These are phyloP conservation scores for Peribolospora baueri DNA, from an alignment of 768 basidiomycete species.

Conservation along the genomic window DNA sequence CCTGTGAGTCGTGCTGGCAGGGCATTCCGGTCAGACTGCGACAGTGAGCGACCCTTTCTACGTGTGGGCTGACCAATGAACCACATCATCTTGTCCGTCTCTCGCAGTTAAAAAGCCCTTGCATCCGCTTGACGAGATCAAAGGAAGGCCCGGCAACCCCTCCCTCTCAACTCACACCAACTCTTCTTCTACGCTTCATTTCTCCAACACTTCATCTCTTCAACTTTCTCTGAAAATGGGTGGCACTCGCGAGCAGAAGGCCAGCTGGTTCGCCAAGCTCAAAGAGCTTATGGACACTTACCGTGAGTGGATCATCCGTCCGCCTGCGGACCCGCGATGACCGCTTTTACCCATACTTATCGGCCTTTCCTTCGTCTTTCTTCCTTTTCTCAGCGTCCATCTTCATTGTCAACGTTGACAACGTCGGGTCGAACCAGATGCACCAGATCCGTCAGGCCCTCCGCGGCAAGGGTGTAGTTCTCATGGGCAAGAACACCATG, in stretches of 20 bases:
- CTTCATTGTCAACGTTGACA: slow-evolving; percentile 98
- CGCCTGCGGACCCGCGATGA: neutral
- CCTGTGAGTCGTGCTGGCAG: too few species aligned
- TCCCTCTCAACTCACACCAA: too few species aligned
- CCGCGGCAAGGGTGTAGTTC: slow-evolving; percentile 81
- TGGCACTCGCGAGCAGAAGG: slow-evolving; percentile 34
- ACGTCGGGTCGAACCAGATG: slow-evolving; percentile 99
- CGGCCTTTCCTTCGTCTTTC: neutral
- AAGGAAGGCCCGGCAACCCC: too few species aligned
- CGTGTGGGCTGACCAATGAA: too few species aligned
- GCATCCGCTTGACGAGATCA: too few species aligned
- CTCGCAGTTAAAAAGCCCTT: too few species aligned
- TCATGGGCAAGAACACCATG: slow-evolving; percentile 99
- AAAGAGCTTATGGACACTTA: slow-evolving; percentile 75
- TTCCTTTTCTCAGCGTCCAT: slow-evolving; percentile 53
- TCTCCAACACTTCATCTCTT: too few species aligned
- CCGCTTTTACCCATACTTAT: neutral
- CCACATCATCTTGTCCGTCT: too few species aligned
- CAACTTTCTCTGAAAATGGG: too few species aligned
- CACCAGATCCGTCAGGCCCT: slow-evolving; percentile 86
- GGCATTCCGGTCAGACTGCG: too few species aligned
- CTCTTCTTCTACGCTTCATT: too few species aligned
- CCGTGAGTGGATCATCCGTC: slow-evolving; percentile 30
- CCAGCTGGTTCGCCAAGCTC: slow-evolving; percentile 73
- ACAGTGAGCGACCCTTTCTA: too few species aligned